Conservation (phyloP, 768 basidiomycete genomes). For the Mycena epipterygia region DNA sequence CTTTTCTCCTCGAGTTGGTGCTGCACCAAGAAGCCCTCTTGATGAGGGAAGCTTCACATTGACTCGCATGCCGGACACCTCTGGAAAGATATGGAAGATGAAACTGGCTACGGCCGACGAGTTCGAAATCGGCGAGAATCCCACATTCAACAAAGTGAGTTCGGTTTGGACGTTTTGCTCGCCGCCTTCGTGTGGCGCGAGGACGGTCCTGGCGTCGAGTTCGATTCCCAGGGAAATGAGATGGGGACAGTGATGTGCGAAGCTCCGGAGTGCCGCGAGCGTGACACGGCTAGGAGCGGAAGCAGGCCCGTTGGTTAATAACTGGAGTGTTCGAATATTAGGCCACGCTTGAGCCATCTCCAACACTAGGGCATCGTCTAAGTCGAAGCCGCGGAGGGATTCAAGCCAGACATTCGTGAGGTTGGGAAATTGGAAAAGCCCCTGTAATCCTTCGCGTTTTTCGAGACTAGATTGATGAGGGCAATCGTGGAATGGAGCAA, state of each 20-base stretch:
- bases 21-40: no score
- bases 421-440: background rate
- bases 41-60: no score
- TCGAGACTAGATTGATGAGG: background rate
- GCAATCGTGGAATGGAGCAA: background rate
- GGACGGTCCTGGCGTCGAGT: no score
- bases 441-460: background rate
- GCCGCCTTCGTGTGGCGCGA: no score
- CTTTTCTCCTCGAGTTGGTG: no score
- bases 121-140: background rate
- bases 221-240: background rate
- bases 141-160: background rate
- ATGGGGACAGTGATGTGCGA: background rate
- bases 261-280: background rate
- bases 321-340: background rate
- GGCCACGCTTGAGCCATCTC: conserved; percentile 10
- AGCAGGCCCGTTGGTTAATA: background rate
- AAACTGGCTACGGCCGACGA: background rate
- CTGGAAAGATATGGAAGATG: background rate
- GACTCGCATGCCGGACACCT: no score
- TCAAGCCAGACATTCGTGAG: background rate
- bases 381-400: background rate
- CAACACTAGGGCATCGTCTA: background rate
- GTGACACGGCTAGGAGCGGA: background rate
- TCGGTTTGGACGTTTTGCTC: no score